phyloP scores from a whole-genome alignment of 2,329 filamentous ascomycete species.

The Arthrobotrys sphaeroides region DNA sequence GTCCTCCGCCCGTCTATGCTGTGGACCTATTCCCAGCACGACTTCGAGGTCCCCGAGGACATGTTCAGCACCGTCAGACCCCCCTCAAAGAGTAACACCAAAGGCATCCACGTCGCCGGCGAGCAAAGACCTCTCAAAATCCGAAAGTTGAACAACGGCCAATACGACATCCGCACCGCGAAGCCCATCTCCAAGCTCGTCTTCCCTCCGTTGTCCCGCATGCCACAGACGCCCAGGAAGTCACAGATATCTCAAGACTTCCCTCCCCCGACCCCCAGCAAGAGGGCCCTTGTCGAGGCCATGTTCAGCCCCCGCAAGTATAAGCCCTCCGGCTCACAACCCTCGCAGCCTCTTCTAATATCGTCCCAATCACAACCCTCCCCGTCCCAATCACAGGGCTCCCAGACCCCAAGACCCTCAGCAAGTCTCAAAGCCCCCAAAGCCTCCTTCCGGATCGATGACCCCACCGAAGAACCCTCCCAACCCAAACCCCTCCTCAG shows the following conservation, averaged over 20 bases:
- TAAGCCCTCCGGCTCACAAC: conserved; percentile 23
- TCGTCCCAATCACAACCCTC: conserved; percentile 31
- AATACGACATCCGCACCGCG: conserved; percentile 42
- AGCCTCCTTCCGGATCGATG: no score
- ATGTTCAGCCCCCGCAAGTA: conserved; percentile 52
- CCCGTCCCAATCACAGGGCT: conserved; percentile 29
- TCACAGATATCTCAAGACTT: conserved; percentile 30
- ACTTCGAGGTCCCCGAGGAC: conserved; percentile 60
- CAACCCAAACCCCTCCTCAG: conserved; percentile 53
- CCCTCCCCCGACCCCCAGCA: conserved; percentile 34
- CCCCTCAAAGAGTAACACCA: conserved; percentile 12
- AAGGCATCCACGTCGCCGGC: conserved; percentile 23
- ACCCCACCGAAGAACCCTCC: no score
- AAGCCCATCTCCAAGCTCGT: conserved; percentile 11
- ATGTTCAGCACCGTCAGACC: conserved; percentile 56
- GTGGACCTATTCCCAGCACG: conserved; percentile 58
- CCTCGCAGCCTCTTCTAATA: conserved; percentile 11
- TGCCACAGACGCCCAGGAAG: conserved; percentile 32
- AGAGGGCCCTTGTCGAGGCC: conserved; percentile 37
- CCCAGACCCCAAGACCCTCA: no score
- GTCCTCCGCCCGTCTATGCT: conserved; percentile 13
- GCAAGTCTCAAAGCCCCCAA: conserved; percentile 55
- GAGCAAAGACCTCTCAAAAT: conserved; percentile 22
- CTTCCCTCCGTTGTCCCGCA: neutral
- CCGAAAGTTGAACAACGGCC: conserved; percentile 6